phyloP scores from a whole-genome alignment of 2,329 filamentous ascomycete genomes.

The Alternaria ventricosa region DNA sequence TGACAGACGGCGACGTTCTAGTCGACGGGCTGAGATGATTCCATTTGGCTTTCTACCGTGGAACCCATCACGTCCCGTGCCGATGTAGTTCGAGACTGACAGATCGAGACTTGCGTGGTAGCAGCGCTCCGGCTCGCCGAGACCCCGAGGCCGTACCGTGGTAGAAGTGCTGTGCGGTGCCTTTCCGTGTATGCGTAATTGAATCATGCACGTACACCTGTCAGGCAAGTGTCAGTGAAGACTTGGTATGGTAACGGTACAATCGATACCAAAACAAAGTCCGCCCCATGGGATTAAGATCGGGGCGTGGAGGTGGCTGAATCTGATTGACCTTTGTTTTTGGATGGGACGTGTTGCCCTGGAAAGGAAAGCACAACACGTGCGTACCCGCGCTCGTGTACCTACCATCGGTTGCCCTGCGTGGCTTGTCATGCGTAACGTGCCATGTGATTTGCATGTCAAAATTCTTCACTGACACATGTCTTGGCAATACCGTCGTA shows the following conservation, averaged over 20 bases:
- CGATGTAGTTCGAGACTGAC: constrained; percentile 1
- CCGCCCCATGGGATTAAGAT: neutral
- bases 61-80: neutral
- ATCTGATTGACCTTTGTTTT: neutral
- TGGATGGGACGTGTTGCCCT: neutral
- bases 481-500: neutral
- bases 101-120: neutral
- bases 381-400: constrained; percentile 9
- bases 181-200: neutral
- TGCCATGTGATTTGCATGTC: neutral
- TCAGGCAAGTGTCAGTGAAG: neutral
- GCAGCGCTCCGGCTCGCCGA: constrained; percentile 2
- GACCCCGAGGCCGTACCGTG: neutral
- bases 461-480: neutral
- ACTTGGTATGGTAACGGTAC: neutral
- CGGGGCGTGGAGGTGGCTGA: neutral
- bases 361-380: constrained; percentile 9
- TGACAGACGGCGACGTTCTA: neutral
- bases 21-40: neutral
- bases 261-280: neutral
- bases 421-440: neutral
- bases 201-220: neutral
- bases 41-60: neutral
- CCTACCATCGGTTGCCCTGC: constrained; percentile 1
- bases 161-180: neutral